Evolutionary conservation across 2,329 filamentous ascomycete genomes (phyloP).

Genomic region (Gaeumannomyces sp.): DNA sequence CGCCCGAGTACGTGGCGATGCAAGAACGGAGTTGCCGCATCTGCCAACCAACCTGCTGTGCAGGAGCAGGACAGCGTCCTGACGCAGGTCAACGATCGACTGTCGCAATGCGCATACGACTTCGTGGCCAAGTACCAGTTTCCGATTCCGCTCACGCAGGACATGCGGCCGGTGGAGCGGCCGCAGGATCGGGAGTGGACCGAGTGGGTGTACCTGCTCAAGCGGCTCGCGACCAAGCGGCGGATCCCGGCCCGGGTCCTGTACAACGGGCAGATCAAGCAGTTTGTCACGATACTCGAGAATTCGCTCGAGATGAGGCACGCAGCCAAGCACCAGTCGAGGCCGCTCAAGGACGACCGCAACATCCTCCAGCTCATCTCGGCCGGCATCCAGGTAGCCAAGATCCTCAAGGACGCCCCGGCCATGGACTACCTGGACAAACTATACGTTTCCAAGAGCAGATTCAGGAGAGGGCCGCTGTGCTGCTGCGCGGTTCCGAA

Average conservation of each 20-base stretch:
- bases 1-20: conserved; percentile 63
- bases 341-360: conserved; percentile 79
- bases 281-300: conserved; percentile 81
- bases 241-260: conserved; percentile 77
- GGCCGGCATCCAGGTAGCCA: conserved; percentile 79
- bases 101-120: conserved; percentile 82
- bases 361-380: conserved; percentile 85
- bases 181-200: conserved; percentile 82
- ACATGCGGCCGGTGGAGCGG: conserved; percentile 70
- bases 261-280: conserved; percentile 87
- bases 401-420: conserved; percentile 75
- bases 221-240: conserved; percentile 77
- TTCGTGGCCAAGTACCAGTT: conserved; percentile 91
- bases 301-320: conserved; percentile 86
- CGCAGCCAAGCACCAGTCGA: conserved; percentile 74
- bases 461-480: conserved; percentile 60
- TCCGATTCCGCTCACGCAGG: conserved; percentile 74
- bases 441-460: conserved; percentile 75
- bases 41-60: conserved; percentile 74
- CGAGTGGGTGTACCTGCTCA: conserved; percentile 84
- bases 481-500: conserved; percentile 36
- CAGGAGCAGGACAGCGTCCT: conserved; percentile 81
- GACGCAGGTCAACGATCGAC: conserved; percentile 72
- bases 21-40: conserved; percentile 77
- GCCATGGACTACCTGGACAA: conserved; percentile 78